phyloP scores from a whole-genome alignment of 116 monocot species.

The Posidonia oceanica region DNA sequence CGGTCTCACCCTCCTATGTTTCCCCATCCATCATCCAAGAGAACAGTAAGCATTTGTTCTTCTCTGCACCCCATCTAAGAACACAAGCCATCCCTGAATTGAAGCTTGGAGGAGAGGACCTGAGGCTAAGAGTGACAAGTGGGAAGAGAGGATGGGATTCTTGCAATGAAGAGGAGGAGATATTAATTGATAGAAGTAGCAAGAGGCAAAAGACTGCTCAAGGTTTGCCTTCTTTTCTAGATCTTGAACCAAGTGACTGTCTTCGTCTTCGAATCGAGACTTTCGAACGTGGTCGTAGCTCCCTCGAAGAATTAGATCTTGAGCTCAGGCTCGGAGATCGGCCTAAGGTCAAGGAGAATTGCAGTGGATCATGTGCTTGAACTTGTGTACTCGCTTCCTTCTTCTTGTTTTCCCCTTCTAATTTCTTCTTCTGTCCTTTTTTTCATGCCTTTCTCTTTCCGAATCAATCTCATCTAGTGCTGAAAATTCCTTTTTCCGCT shows the following conservation, averaged over 20 bases:
- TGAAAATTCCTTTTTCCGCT: neutral
- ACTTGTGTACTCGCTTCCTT: neutral
- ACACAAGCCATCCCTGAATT: slow-evolving; percentile 11
- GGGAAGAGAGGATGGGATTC: slow-evolving; percentile 1
- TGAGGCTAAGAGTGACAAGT: slow-evolving; percentile 7
- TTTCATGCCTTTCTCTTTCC: neutral
- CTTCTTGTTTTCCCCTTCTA: neutral
- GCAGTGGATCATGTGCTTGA: neutral
- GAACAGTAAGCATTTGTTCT: neutral
- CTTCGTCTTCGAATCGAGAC: neutral
- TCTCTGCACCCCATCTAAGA: slow-evolving; percentile 2
- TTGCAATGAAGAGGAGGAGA: slow-evolving; percentile 7
- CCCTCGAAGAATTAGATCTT: slow-evolving; percentile 45
- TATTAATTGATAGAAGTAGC: neutral
- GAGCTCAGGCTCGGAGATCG: slow-evolving; percentile 52
- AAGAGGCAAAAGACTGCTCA: slow-evolving; percentile 28
- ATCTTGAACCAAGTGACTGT: neutral
- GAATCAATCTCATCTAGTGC: neutral
- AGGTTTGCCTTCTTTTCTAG: slow-evolving; percentile 6
- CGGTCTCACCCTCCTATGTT: slow-evolving; percentile 12
- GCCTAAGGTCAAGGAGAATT: slow-evolving; percentile 21
- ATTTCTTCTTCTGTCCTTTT: neutral
- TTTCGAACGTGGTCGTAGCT: neutral
- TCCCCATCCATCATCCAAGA: slow-evolving; percentile 12
- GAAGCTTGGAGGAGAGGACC: slow-evolving; percentile 16